Base-by-base conservation (phyloP, 176 grass and related monocot species). In the Elymus sibiricus region DNA sequence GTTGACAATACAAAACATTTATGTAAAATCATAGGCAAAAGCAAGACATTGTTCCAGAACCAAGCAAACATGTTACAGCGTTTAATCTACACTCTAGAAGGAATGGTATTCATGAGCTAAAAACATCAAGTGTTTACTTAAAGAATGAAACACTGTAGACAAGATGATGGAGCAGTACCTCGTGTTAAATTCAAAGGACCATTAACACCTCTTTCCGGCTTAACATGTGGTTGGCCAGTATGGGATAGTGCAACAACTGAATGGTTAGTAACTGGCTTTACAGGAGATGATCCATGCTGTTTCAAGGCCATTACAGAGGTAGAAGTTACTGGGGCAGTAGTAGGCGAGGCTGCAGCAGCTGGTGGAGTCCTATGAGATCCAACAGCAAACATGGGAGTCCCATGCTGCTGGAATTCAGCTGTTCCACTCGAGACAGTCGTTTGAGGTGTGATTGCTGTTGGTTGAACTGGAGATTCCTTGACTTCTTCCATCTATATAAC, bases 401-500 rank as follows among this genome's bases (percentile, higher is more conserved):
- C 94, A 83, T 90, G 82, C 10, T 80, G 81, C 80, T 83, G 90
- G 69, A 83, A 86, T 38, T 86, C 90, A 79, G 83, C 46, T 35
- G 25, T 88, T 82, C 77, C 82, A 85, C 43, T 88, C 62, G 71
- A 88, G 13, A 46, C 78, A 58, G 14, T 61, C 28, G 64, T 78
- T 79, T 95, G 90, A 67, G 94, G 69, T 78, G 89, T 68, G 74
- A 86, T 94, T 68, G 74, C 38, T 74, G 84, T 78, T 82, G 82
- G 79, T n/a, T 91, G 89, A 25, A 58, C 88, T 72, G 53, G 77
- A 87, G 72, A 19, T 97, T 94, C 92, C 85, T 97, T 97, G 63
- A 83, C 66, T 88, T 94, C 97, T 87, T 97, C 97, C 97, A 99
- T 94, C 97, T 99, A 85, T 72, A 86, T 2, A 72, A 42, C 12